phyloP scores from a whole-genome alignment of 805 yeast genomes.

The Candida khao-thaluensis region DNA sequence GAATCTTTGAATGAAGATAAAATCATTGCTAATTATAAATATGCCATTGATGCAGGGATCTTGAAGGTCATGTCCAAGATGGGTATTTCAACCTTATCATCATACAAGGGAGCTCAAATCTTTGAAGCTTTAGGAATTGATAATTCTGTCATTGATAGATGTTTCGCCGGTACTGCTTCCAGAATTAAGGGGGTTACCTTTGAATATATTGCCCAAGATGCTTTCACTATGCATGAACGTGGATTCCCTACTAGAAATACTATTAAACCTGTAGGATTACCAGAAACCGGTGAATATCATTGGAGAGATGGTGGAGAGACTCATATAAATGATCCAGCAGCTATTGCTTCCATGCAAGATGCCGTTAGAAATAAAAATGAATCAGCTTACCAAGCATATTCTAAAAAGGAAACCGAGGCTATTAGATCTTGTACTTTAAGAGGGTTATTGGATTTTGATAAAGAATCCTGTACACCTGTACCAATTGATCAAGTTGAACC shows the following conservation, averaged over 20 bases:
- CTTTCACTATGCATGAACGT: conserved; percentile 87
- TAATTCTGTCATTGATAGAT: conserved; percentile 89
- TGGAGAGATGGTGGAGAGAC: conserved; percentile 99
- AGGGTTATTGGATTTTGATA: conserved; percentile 91
- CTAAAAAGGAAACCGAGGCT: conserved; percentile 88
- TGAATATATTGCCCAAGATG: conserved; percentile 95
- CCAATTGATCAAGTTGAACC: conserved; percentile 99
- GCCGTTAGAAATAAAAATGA: conserved; percentile 98
- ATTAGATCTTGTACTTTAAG: conserved; percentile 90
- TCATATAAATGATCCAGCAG: conserved; percentile 91
- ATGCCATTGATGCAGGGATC: conserved; percentile 86
- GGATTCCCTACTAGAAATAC: conserved; percentile 83
- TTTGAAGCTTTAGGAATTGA: conserved; percentile 96
- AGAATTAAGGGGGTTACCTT: conserved; percentile 94
- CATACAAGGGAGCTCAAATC: conserved; percentile 99
- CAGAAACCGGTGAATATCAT: conserved; percentile 96
- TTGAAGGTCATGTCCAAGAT: conserved; percentile 97
- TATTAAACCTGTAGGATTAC: conserved; percentile 68
- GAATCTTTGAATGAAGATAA: conserved; percentile 55
- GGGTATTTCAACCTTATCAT: conserved; percentile 98
- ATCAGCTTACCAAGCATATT: conserved; percentile 84
- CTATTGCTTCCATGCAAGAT: conserved; percentile 93
- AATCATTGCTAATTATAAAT: conserved; percentile 74
- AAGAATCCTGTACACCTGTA: conserved; percentile 63
- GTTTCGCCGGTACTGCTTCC: conserved; percentile 97